Base-by-base conservation (phyloP, 2,329 filamentous ascomycete species). In the Rutstroemia sydowiana region DNA sequence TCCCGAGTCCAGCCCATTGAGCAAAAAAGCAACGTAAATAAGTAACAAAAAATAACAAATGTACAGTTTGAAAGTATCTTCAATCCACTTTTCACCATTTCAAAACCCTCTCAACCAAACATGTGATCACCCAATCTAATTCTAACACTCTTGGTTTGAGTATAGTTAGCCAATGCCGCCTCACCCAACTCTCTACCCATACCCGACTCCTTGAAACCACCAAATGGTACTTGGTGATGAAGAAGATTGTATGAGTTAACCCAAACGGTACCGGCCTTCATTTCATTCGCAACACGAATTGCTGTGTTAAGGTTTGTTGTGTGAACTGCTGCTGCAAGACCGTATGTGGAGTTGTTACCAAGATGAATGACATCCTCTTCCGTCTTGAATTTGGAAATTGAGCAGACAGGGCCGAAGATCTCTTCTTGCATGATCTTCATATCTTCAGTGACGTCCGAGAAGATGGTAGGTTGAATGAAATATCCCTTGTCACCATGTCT, bases 391-490 rank as follows among this genome's bases (percentile, higher is more conserved):
- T 70, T 73, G 28, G 65, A 60, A 54, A 68, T 74, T 7, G 74
- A 75, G 2, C 78, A 75, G 52, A 82, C 78, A 2, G 79, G 79
- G 0, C 79, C 79, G 56, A 82, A 82, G 30, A 82, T 73, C 55
- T 82, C 78, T 61, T 82, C 78, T 39, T 64, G 63, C 54, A 66
- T 69, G 51, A 73, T 69, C 32, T 60, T 74, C 74, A 78, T 77
- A 53, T 67, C 62, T 31, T 75, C 72, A 53, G 74, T 76, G 23
- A 79, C 76, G 55, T 75, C 67, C 2, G 71, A 72, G 63, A 79
- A 79, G 56, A 79, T 71, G 3, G 76, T 79, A 0, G 77, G 77
- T 23, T 68, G 63, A 52, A 86, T 76, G 67, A 84, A 86, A 70
- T 81, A 84, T 10, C 82, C 82, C 61, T 84, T 84, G 52, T 78